Percentiles rank a stretch among this genome's conserved stretches.
Conservation (phyloP, 257 asterid genomes). For the Catharanthus roseus region DNA sequence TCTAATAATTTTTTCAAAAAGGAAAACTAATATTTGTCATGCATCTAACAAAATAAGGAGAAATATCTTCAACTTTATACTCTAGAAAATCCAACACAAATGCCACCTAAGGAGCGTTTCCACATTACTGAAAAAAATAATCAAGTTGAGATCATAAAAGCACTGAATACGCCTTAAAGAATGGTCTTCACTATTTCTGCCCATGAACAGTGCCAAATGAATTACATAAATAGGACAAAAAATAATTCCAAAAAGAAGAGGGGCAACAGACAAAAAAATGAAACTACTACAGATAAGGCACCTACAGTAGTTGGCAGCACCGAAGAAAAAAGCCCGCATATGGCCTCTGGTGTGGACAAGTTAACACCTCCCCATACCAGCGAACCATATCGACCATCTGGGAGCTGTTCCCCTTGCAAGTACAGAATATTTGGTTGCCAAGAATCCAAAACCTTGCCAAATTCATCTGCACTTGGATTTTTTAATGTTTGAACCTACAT, state of each 20-base stretch:
- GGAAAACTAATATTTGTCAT: too few relatives aligned
- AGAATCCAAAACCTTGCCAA: slow-evolving; percentile 55
- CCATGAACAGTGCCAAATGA: neutral
- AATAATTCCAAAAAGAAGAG: neutral
- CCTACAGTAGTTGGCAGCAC: slow-evolving; percentile 69
- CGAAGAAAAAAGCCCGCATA: slow-evolving; percentile 55
- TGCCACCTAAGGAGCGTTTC: neutral
- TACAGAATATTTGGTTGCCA: slow-evolving; percentile 80
- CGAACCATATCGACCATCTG: slow-evolving; percentile 58
- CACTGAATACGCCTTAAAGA: neutral
- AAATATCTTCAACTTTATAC: too few relatives aligned
- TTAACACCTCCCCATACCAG: slow-evolving; percentile 55
- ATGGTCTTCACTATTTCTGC: neutral
- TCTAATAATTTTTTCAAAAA: too few relatives aligned
- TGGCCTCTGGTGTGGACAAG: slow-evolving; percentile 55
- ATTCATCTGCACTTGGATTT: slow-evolving; percentile 67
- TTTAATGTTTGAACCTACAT: slow-evolving; percentile 73
- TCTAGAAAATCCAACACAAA: too few relatives aligned
- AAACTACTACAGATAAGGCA: slow-evolving; percentile 10
- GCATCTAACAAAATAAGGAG: too few relatives aligned
- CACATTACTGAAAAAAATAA: neutral
- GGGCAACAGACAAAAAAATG: neutral
- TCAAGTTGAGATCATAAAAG: slow-evolving; percentile 1
- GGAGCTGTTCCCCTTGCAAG: slow-evolving; percentile 68
- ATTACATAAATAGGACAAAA: neutral